Evolutionary conservation across 768 basidiomycete genomes (phyloP), one percentile per base, ranked within the genome.

Genomic region (Vararia minispora): DNA sequence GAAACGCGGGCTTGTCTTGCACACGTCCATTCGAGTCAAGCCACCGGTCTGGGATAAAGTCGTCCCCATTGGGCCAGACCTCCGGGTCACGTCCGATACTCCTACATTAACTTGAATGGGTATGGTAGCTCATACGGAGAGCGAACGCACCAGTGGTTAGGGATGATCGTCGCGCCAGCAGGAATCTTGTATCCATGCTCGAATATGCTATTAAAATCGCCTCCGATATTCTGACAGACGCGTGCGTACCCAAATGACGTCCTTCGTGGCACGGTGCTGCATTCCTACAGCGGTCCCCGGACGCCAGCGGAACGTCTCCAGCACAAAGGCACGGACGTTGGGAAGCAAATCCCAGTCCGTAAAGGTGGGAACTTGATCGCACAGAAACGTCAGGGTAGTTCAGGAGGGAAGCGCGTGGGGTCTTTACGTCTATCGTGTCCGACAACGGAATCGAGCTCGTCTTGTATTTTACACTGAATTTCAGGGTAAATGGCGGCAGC

Each of bases 191-290:
- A 68, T 16, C 53, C 52, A 39, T 56, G 56, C 56, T 58, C 18
- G 21, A 21, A 27, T 24, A 36, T 28, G 28, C 29, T 23, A 24
- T 11, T 22, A 9, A 4, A 35, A 36, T 27, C 7, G 21, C 18
- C n/a, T n/a, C n/a, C n/a, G n/a, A n/a, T n/a, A n/a, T n/a, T n/a
- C n/a, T n/a, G 23, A 24, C 3, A 35, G 24, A 14, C 21, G 11
- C 9, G 28, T 13, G 39, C 52, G 13, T 26, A 76, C 76, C 65
- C 75, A 83, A 18, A 71, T 52, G 22, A 85, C 70, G 35, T 83
- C 79, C 39, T 69, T 69, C 2, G 71, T 73, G 1, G 79, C 71
- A 31, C 70, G 69, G 45, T 85, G 81, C 3, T 49, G 42, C 45
- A 30, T 18, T 47, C 63, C 63, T 33, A 54, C 46, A 3, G 58